A percentile compares a stretch with the other conserved stretches of the same genome.
Evolutionary conservation across 192 early-diverging fungal genomes (phyloP).

Genomic region (Helicostylum pulchrum): DNA sequence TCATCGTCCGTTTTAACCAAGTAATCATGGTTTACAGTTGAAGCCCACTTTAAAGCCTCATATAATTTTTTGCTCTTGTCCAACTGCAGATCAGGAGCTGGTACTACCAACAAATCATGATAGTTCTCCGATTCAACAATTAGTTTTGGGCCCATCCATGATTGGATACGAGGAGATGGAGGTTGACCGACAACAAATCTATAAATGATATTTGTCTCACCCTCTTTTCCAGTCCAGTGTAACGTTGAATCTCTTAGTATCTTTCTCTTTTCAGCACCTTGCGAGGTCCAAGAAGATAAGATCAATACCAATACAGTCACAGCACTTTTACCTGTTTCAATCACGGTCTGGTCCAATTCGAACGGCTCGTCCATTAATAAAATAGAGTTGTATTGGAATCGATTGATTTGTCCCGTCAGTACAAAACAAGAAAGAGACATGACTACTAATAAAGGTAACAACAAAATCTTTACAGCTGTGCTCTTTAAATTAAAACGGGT

Average conservation of each 20-base stretch:
- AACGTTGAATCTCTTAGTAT: constrained; percentile 41
- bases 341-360: constrained; percentile 15
- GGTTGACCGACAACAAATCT: constrained; percentile 53
- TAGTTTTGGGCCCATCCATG: constrained; percentile 41
- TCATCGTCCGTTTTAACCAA: constrained; percentile 59
- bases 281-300: constrained; percentile 51
- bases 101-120: constrained; percentile 52
- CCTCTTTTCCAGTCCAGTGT: constrained; percentile 34
- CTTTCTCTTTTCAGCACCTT: constrained; percentile 40
- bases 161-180: constrained; percentile 37
- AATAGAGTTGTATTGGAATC: constrained; percentile 37
- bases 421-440: constrained; percentile 48
- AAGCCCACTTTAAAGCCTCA: constrained; percentile 51
- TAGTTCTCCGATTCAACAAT: constrained; percentile 41
- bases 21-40: constrained; percentile 45
- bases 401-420: constrained; percentile 40
- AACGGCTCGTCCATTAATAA: constrained; percentile 29
- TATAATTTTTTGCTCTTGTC: constrained; percentile 52
- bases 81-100: constrained; percentile 44
- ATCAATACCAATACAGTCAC: constrained; percentile 46
- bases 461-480: constrained; percentile 34
- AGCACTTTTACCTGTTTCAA: constrained; percentile 17
- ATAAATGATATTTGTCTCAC: constrained; percentile 40
- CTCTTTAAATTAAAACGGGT: constrained; percentile 34
- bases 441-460: constrained; percentile 49